Evolutionary conservation across 305 asterid genomes (phyloP), one percentile per base, ranked within the genome.

Genomic region (Fraxinus greggii): DNA sequence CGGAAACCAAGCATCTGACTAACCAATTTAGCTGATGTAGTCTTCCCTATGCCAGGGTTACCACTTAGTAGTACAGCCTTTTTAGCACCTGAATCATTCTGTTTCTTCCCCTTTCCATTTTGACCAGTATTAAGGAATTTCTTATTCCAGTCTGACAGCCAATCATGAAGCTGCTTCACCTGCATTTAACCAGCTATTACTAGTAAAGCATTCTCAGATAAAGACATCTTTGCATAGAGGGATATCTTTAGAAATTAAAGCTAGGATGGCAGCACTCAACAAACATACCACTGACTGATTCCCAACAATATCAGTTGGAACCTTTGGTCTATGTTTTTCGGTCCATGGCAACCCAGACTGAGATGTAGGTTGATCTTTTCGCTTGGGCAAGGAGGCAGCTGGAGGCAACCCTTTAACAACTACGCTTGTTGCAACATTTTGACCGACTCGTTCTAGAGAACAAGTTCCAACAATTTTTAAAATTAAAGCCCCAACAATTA

Each of bases 141-240:
- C 23, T 87, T 94, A 81, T 94, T 84, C 99, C 99, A 96, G 75
- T 84, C 75, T 80, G 70, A 84, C 76, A 96, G 90, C 99, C 99
- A 96, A 89, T 93, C 98, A 85, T 93, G 98, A 85, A 96, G 95
- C 89, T 96, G 99, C 84, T 93, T 95, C 88, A 96, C 98, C 99
- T 96, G 91, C 88, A 90, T 79, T 67, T 72, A 78, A 77, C 86
- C 81, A 63, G 82, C 81, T 85, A 65, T 84, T 78, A 87, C 24
- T 70, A 81, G 84, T 72, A 88, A 80, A 78, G 75, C 79, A 85
- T 78, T 73, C 70, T 79, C 59, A 78, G 70, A 77, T 67, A 56
- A 29, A 75, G 63, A 81, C 51, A 75, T 79, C 80, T 33, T 38
- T 32, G 19, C 54, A 21, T 56, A 73, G 56, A 65, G 42, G 79